phyloP scores from a whole-genome alignment of 1,284 basidiomycete species.

The Laetiporus sulphureus region DNA sequence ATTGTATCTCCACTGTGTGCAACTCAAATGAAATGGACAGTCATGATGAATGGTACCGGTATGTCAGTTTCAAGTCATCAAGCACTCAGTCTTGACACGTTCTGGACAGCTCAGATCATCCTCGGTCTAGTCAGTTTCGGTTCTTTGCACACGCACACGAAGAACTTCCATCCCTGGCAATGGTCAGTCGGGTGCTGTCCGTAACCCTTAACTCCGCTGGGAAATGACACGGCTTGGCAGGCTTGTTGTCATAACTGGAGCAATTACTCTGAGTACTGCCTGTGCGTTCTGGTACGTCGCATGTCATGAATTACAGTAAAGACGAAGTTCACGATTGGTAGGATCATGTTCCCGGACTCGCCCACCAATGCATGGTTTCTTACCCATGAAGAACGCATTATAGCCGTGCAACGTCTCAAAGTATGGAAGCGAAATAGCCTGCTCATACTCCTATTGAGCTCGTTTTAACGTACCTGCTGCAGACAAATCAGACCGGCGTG shows the following conservation, averaged over 20 bases:
- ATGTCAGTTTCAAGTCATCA: background rate
- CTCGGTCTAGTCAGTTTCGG: constrained; percentile 69
- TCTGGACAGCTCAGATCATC: constrained; percentile 40
- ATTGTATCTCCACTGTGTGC: constrained; percentile 11
- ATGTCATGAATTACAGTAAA: background rate
- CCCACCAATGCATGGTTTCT: constrained; percentile 68
- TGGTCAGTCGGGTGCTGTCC: constrained; percentile 27
- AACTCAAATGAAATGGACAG: constrained; percentile 21
- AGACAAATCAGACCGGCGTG: constrained; percentile 32
- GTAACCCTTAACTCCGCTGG: too few relatives aligned
- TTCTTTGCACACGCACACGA: constrained; percentile 49
- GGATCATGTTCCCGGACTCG: constrained; percentile 65
- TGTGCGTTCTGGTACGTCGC: constrained; percentile 44
- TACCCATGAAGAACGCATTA: constrained; percentile 50
- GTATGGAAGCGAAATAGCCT: constrained; percentile 22
- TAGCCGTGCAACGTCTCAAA: constrained; percentile 64
- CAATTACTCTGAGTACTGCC: constrained; percentile 48
- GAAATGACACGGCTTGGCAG: constrained; percentile 1
- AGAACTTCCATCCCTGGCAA: constrained; percentile 59
- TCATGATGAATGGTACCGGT: constrained; percentile 42
- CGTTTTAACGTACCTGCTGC: background rate
- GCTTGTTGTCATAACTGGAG: constrained; percentile 71
- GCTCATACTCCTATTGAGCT: background rate
- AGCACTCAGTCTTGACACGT: background rate
- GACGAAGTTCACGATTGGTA: constrained; percentile 16